Evolutionary conservation across 208 protist species (phyloP).

Genomic region (Spironucleus salmonicida): DNA sequence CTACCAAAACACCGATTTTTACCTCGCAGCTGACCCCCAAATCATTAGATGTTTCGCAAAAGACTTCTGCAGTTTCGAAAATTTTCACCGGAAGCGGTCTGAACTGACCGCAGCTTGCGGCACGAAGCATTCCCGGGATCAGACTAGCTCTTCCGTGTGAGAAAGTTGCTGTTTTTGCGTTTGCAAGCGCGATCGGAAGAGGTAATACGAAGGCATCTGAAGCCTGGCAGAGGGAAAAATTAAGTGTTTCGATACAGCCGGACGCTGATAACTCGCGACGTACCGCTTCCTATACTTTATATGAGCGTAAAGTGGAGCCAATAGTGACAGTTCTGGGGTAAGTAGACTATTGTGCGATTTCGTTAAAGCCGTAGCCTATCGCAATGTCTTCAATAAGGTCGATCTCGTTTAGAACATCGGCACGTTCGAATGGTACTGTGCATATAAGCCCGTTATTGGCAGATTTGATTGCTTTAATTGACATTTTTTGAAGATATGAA

Average conservation of each 20-base stretch:
- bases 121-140: conserved; percentile 80
- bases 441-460: conserved; percentile 55
- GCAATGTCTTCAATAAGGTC: conserved; percentile 94
- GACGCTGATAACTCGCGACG: conserved; percentile 65
- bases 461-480: conserved; percentile 46
- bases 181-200: conserved; percentile 62
- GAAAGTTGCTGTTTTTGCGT: conserved; percentile 77
- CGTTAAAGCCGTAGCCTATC: conserved; percentile 87
- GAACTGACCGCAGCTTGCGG: conserved; percentile 66
- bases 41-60: conserved; percentile 49
- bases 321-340: conserved; percentile 58
- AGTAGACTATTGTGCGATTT: conserved; percentile 53
- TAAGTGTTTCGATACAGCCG: conserved; percentile 82
- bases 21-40: conserved; percentile 66
- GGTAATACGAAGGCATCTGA: conserved; percentile 40
- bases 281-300: conserved; percentile 71
- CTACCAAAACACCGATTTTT: conserved; percentile 59
- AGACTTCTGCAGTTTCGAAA: conserved; percentile 86
- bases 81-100: conserved; percentile 68
- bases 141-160: conserved; percentile 66
- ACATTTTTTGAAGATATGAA: conserved; percentile 68
- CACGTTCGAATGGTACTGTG: conserved; percentile 60
- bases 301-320: conserved; percentile 67
- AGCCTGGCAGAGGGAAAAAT: conserved; percentile 55
- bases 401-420: conserved; percentile 77